Base-by-base conservation (phyloP, 2,329 filamentous ascomycete species). In the Neonectria punicea region DNA sequence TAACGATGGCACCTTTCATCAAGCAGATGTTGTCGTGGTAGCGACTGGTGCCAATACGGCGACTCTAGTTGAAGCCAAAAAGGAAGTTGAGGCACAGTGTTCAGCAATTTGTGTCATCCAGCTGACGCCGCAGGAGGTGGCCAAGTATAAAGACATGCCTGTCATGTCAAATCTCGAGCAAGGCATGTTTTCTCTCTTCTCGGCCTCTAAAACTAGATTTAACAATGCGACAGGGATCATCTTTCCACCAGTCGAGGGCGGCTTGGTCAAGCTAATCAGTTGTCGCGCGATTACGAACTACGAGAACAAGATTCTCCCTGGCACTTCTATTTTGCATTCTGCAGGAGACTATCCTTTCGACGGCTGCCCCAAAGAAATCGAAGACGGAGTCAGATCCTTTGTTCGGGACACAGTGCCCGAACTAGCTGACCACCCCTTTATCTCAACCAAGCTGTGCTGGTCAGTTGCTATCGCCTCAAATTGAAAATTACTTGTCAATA, bases 21-120 rank as follows among this genome's bases (percentile, higher is more conserved):
- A 77, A 3, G 89, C 89, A 9, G 86, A 89, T 67, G 78, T 90
- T 7, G 86, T 89, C 30, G 80, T 93, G 47, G 80, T 93, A 4
- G 89, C 91, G 2, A 86, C 89, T 5, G 90, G 90, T 18, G 89
- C 90, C 22, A 92, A 89, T 86, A 89, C 88, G 10, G 82, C 86
- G 0, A 83, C 84, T 16, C 81, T 93, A 44, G 79, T 92, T 59
- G 87, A 92, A 0, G 81, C 92, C 0, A 84, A 85, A 44, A 89
- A 88, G 34, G 84, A 89, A 50, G 87, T 87, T 43, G 84, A 86
- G 55, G 87, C 90, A 1, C 90, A 89, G 0, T 90, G 88, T 2
- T 90, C 92, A 67, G 83, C 85, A 1, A 78, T 92, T 56, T 86
- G 85, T 13, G 92, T 91, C 76, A 83, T 92, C 68, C 80, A 84